Evolutionary conservation across 345 rosid species (phyloP), one percentile per base, ranked within the genome.

Genomic region (Syzygium aqueum): DNA sequence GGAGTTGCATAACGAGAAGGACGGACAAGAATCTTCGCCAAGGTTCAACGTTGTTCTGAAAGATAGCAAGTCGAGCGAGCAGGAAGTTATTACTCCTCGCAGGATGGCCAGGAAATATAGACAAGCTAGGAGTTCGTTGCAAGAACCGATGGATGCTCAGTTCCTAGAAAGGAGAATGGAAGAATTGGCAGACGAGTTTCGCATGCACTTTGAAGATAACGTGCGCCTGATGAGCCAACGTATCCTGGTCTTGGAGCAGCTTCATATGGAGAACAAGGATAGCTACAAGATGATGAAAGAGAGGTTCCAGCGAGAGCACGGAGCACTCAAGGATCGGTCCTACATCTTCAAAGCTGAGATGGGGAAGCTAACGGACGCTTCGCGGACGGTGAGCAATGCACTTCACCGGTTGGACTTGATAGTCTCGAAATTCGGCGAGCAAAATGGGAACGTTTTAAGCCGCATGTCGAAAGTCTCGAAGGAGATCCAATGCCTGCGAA

Each of bases 181-280:
- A 65, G 97, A 94, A 65, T 86, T 94, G 43, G 95, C 96, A 1
- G 95, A 89, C 9, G 94, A 91, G 86, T 95, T 93, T 89, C 86
- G 91, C 21, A 92, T 89, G 94, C 93, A 90, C 87, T 87, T 92
- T 28, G 98, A 96, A 86, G 95, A 95, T 88, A 94, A 92, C 46
- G 92, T 95, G 27, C 94, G 97, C 17, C 83, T 96, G 50, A 86
- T 97, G 83, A 85, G 88, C 86, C 96, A 90, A 52, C 94, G 98
- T 83, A 94, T 96, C 88, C 91, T 88, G 50, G 98, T 95, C 51
- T 92, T 96, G 14, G 98, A 97, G 90, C 96, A 94, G 25, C 89
- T 94, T 56, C 98, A 95, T 84, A 59, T 84, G 15, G 98, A 95
- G 86, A 96, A 92, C 87, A 95, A 90, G 84, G 94, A 94, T 1